phyloP scores from a whole-genome alignment of 306 rosid species.

The Lupinus albus region DNA sequence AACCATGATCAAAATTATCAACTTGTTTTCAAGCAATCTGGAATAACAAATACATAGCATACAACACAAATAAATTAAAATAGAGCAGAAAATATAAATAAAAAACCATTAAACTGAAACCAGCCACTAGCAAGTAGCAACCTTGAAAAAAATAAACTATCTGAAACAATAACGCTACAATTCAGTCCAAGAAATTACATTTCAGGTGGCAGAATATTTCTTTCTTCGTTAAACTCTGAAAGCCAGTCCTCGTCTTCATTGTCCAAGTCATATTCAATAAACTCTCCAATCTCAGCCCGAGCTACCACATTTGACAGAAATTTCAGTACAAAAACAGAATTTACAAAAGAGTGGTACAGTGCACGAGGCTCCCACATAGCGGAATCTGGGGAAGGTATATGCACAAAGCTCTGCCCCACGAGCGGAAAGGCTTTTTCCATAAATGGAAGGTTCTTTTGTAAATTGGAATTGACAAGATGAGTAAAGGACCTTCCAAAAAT shows the following conservation, averaged over 20 bases:
- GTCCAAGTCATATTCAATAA: slow-evolving; percentile 95
- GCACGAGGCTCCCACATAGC: too few relatives aligned
- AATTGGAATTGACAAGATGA: not conserved
- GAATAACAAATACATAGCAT: not conserved
- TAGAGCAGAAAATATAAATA: slow-evolving; percentile 7
- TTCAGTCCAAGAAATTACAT: slow-evolving; percentile 47
- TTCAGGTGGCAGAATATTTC: slow-evolving; percentile 65
- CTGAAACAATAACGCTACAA: slow-evolving; percentile 16
- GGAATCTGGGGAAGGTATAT: too few relatives aligned
- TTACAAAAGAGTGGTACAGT: not conserved
- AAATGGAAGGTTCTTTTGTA: too few relatives aligned
- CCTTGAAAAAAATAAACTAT: slow-evolving; percentile 14
- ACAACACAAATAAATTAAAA: not conserved
- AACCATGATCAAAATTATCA: slow-evolving; percentile 1
- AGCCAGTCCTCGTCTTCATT: slow-evolving; percentile 98
- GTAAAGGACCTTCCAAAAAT: slow-evolving; percentile 26
- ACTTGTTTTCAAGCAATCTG: slow-evolving; percentile 20
- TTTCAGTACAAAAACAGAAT: slow-evolving; percentile 31
- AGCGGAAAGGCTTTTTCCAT: too few relatives aligned
- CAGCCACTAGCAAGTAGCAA: slow-evolving; percentile 15
- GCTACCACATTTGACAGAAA: slow-evolving; percentile 52
- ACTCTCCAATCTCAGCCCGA: slow-evolving; percentile 93
- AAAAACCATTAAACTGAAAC: slow-evolving; percentile 27
- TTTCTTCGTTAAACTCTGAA: slow-evolving; percentile 65
- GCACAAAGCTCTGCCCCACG: too few relatives aligned